Percentiles rank a stretch among this genome's conserved stretches.
These are phyloP conservation scores for Solanum rostratum DNA, from an alignment of 257 asterid genomes.

Conservation along the genomic window DNA sequence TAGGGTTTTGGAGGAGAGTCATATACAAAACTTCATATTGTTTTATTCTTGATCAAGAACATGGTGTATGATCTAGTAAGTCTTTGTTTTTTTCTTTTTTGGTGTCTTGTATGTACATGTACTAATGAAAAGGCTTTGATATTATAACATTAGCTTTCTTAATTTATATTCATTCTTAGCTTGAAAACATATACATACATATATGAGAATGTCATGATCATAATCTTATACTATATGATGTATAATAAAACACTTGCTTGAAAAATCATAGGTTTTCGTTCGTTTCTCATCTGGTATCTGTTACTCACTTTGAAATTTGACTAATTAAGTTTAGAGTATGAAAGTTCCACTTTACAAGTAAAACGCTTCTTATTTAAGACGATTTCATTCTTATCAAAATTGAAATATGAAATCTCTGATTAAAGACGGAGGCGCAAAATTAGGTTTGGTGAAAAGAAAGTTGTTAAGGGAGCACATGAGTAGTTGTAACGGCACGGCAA, in stretches of 20 bases:
- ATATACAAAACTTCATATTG: neutral
- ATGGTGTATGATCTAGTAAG: conserved; percentile 1
- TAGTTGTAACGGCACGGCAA: conserved; percentile 75
- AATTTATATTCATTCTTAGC: neutral
- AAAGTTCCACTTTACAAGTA: neutral
- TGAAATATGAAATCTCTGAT: neutral
- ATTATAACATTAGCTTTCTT: neutral
- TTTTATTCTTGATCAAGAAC: neutral
- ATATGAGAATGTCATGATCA: neutral
- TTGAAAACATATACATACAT: neutral
- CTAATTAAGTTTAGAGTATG: neutral
- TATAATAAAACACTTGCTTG: neutral
- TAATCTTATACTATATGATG: neutral
- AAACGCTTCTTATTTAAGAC: fast-evolving
- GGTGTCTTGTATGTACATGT: conserved; percentile 3
- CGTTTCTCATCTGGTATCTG: neutral
- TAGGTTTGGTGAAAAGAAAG: conserved; percentile 2
- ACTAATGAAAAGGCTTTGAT: conserved; percentile 1
- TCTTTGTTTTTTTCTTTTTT: neutral
- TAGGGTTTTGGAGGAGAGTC: conserved; percentile 7
- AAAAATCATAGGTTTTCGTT: neutral
- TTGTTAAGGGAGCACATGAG: conserved; percentile 19
- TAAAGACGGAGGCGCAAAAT: neutral
- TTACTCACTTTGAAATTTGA: neutral
- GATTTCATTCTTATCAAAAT: neutral